phyloP scores from a whole-genome alignment of 2,329 filamentous ascomycete genomes.

The Neofusicoccum umdonicola region DNA sequence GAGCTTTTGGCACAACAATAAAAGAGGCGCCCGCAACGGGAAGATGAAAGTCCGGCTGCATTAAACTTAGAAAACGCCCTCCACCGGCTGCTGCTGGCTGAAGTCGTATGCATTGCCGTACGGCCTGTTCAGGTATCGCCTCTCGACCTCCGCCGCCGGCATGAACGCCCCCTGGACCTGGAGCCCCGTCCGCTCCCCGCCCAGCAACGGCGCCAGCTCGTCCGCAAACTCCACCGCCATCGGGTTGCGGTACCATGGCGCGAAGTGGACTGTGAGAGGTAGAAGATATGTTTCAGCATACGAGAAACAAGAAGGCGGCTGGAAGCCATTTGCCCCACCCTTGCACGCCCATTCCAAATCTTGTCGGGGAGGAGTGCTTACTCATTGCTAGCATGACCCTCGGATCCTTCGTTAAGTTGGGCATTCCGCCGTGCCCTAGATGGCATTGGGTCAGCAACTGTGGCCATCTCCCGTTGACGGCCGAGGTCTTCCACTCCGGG shows the following conservation, averaged over 20 bases:
- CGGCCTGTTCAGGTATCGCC: conserved; percentile 53
- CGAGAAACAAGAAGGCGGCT: neutral
- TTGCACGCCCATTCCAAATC: no score
- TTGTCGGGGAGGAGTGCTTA: neutral
- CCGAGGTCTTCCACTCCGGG: neutral
- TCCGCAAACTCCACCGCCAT: conserved; percentile 57
- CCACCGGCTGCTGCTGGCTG: conserved; percentile 42
- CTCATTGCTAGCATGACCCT: conserved; percentile 30
- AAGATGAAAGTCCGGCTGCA: no score
- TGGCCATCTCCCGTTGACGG: neutral
- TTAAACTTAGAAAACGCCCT: conserved; percentile 24
- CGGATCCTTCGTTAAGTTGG: conserved; percentile 48
- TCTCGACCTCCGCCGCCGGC: conserved; percentile 40
- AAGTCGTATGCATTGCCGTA: conserved; percentile 66
- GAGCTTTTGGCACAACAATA: no score
- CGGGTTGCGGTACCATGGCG: conserved; percentile 57
- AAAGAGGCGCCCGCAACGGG: no score
- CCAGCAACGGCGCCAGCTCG: conserved; percentile 48
- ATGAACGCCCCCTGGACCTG: conserved; percentile 54
- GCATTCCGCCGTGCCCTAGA: conserved; percentile 60
- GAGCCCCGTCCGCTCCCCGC: conserved; percentile 40
- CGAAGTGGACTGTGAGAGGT: conserved; percentile 48
- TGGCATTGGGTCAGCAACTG: neutral
- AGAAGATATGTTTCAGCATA: neutral
- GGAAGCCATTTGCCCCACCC: neutral